A percentile compares a stretch with the other conserved stretches of the same genome.
phyloP scores from a whole-genome alignment of 225 moss, liverwort and hornwort species.

The Sphagnum tenellum region DNA sequence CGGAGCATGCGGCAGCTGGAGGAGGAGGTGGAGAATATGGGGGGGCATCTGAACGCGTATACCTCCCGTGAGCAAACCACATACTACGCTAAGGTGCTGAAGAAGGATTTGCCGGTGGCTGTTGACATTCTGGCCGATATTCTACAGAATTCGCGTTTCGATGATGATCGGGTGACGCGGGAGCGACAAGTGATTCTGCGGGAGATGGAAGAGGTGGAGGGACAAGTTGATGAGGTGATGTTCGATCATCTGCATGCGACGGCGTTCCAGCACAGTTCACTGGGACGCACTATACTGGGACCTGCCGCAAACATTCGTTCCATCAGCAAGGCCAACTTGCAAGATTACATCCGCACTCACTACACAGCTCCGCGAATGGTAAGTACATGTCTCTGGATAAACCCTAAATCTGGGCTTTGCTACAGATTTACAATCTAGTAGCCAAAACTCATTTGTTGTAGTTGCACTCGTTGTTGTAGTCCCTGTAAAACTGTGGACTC shows the following conservation, averaged over 20 bases:
- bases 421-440: no score
- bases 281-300: constrained; percentile 66
- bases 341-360: constrained; percentile 60
- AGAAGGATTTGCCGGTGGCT: no score
- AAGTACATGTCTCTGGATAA: background rate
- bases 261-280: constrained; percentile 61
- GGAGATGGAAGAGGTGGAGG: constrained; percentile 77
- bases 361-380: constrained; percentile 71
- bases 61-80: no score
- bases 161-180: constrained; percentile 41
- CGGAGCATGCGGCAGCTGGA: no score
- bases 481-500: background rate
- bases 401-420: background rate
- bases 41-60: no score
- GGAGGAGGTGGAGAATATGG: no score
- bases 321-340: constrained; percentile 47
- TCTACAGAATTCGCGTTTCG: constrained; percentile 60
- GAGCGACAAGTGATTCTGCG: constrained; percentile 60
- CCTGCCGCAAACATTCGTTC: constrained; percentile 52
- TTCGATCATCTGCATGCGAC: constrained; percentile 72
- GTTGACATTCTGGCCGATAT: constrained; percentile 58
- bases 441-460: no score
- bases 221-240: constrained; percentile 65
- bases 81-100: no score
- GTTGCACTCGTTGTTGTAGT: background rate